Percentiles rank a stretch among this genome's conserved stretches.
Conservation (phyloP, 345 rosid genomes). For the Sisymbrium altissimum region DNA sequence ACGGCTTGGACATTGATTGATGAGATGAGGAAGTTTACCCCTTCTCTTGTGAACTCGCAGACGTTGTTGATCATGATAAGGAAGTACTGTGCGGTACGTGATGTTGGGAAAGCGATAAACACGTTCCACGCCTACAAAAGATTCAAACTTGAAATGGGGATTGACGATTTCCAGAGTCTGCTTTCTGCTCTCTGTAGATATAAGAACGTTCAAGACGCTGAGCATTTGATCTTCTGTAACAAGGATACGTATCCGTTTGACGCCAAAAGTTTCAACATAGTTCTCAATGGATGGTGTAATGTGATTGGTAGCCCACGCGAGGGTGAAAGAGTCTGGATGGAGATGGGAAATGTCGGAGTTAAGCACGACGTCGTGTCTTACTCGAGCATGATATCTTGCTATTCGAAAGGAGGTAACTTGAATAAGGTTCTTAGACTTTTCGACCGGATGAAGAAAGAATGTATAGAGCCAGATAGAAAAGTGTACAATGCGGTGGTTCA, state of each 20-base stretch:
- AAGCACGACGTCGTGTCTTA: slow-evolving; percentile 69
- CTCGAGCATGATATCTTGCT: slow-evolving; percentile 68
- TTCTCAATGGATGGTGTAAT: slow-evolving; percentile 91
- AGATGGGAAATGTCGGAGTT: slow-evolving; percentile 68
- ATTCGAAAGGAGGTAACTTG: slow-evolving; percentile 68
- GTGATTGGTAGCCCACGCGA: slow-evolving; percentile 68
- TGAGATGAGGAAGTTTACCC: slow-evolving; percentile 63
- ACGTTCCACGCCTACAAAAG: slow-evolving; percentile 70
- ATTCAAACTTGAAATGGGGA: slow-evolving; percentile 56
- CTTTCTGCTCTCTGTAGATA: slow-evolving; percentile 91
- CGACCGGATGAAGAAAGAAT: slow-evolving; percentile 50
- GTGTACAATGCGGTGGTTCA: slow-evolving; percentile 77
- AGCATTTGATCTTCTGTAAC: slow-evolving; percentile 81
- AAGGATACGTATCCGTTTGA: slow-evolving; percentile 58
- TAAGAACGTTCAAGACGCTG: slow-evolving; percentile 91
- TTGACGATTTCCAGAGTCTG: slow-evolving; percentile 83
- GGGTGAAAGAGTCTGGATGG: slow-evolving; percentile 81
- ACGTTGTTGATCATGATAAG: slow-evolving; percentile 87
- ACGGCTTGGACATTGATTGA: slow-evolving; percentile 86
- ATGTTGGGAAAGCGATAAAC: slow-evolving; percentile 77
- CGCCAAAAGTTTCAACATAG: slow-evolving; percentile 78
- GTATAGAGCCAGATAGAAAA: slow-evolving; percentile 77
- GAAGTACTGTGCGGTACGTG: slow-evolving; percentile 76
- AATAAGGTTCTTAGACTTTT: slow-evolving; percentile 69
- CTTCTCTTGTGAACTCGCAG: slow-evolving; percentile 65